Evolutionary conservation across 164 flowering plant genomes (phyloP).

Genomic region (Stephania japonica): DNA sequence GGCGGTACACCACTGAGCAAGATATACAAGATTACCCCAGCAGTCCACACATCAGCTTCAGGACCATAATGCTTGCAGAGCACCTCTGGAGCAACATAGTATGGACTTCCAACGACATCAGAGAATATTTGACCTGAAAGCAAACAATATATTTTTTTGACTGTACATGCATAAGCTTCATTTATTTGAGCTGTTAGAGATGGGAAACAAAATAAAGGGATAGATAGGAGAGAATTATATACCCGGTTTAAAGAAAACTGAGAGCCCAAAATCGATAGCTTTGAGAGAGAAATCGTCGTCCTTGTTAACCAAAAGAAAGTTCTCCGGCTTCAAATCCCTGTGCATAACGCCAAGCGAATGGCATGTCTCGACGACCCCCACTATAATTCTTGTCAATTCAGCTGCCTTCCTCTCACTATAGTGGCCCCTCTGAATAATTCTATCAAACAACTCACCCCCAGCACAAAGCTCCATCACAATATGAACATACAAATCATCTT

Average conservation of each 20-base stretch:
- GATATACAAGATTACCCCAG: constrained; percentile 84
- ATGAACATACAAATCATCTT: constrained; percentile 70
- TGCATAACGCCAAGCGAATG: constrained; percentile 95
- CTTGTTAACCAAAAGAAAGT: constrained; percentile 76
- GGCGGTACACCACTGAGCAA: constrained; percentile 99
- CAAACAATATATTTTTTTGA: neutral
- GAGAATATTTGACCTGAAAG: constrained; percentile 78
- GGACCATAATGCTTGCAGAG: constrained; percentile 93
- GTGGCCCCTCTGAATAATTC: constrained; percentile 85
- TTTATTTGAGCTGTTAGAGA: neutral
- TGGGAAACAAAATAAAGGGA: neutral
- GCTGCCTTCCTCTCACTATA: constrained; percentile 88
- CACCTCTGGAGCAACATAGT: constrained; percentile 98
- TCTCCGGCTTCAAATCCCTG: constrained; percentile 87
- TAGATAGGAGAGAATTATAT: neutral
- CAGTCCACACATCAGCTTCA: constrained; percentile 98
- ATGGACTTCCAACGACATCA: constrained; percentile 98
- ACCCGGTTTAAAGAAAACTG: constrained; percentile 95
- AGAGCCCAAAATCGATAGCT: constrained; percentile 91
- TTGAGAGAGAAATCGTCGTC: constrained; percentile 89
- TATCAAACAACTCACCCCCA: constrained; percentile 84
- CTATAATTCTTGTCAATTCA: constrained; percentile 74
- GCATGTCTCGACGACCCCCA: constrained; percentile 84
- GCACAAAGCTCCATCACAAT: constrained; percentile 83
- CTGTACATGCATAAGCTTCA: neutral